A percentile compares a stretch with the other conserved stretches of the same genome.
Conservation (phyloP, 257 asterid genomes). For the Solanum neorickii region DNA sequence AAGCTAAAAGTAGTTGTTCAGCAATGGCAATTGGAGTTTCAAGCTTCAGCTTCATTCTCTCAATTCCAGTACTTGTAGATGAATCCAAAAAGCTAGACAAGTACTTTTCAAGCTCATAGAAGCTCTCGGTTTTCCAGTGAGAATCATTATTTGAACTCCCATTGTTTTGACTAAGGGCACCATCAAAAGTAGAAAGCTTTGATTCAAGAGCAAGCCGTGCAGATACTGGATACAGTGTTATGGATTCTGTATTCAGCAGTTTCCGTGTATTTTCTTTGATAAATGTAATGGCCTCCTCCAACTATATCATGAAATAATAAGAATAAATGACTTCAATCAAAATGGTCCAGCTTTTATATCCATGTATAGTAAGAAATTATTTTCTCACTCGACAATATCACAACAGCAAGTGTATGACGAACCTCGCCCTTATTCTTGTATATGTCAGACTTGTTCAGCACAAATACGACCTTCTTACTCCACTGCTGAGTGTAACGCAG, state of each 20-base stretch:
- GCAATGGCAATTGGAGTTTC: constrained; percentile 87
- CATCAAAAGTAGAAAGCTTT: constrained; percentile 45
- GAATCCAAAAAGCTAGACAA: constrained; percentile 75
- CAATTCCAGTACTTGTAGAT: constrained; percentile 69
- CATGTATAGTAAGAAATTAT: neutral
- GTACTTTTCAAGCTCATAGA: constrained; percentile 65
- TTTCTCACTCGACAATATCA: constrained; percentile 4
- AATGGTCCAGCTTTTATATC: neutral
- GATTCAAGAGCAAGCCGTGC: constrained; percentile 85
- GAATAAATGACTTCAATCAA: neutral
- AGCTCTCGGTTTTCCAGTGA: constrained; percentile 46
- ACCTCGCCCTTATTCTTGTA: constrained; percentile 72
- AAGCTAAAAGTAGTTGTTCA: constrained; percentile 61
- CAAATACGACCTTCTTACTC: constrained; percentile 82
- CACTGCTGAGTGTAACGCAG: constrained; percentile 94
- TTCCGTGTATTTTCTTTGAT: constrained; percentile 68
- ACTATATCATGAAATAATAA: constrained; percentile 34
- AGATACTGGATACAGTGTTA: constrained; percentile 73
- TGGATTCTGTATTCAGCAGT: constrained; percentile 61
- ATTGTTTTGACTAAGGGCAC: constrained; percentile 21
- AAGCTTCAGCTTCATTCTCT: constrained; percentile 84
- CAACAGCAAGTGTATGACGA: constrained; percentile 13
- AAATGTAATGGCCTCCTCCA: constrained; percentile 73
- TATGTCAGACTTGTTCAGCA: constrained; percentile 84
- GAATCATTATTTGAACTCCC: constrained; percentile 17